A percentile compares a stretch with the other conserved stretches of the same genome.
Conservation (phyloP, 257 asterid species). For the Echium plantagineum region DNA sequence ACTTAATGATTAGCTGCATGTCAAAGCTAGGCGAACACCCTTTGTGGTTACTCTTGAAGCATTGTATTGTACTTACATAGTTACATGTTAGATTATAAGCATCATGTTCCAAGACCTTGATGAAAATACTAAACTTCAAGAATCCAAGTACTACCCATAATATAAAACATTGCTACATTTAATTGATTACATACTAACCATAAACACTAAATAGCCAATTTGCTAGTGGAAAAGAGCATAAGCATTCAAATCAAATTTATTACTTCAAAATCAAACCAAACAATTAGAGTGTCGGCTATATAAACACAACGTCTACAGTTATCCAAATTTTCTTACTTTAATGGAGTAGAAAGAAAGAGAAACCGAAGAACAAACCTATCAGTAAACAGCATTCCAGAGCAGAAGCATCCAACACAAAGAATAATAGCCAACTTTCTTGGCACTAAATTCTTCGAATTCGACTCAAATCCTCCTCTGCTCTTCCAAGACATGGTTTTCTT, state of each 20-base stretch:
- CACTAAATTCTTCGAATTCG: constrained; percentile 32
- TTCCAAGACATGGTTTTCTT: constrained; percentile 60
- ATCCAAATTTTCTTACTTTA: too few species aligned
- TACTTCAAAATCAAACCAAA: too few species aligned
- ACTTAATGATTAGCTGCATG: background rate
- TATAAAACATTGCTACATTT: background rate
- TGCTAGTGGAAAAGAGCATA: background rate
- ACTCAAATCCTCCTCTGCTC: constrained; percentile 65
- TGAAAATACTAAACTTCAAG: background rate
- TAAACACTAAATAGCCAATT: background rate
- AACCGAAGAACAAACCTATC: constrained; percentile 48
- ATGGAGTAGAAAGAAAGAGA: background rate
- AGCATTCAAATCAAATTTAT: background rate
- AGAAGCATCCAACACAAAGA: constrained; percentile 80
- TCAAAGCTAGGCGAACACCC: too few species aligned
- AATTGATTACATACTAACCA: background rate
- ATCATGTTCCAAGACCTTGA: background rate
- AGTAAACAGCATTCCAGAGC: constrained; percentile 91
- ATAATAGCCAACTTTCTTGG: constrained; percentile 51
- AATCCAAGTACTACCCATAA: background rate
- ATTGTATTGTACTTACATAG: too few species aligned
- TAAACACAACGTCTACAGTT: too few species aligned
- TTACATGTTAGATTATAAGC: background rate
- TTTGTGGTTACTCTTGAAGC: too few species aligned
- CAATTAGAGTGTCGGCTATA: too few species aligned